Base-by-base conservation (phyloP, 495 filamentous ascomycete genomes). In the Rhypophila decipiens region DNA sequence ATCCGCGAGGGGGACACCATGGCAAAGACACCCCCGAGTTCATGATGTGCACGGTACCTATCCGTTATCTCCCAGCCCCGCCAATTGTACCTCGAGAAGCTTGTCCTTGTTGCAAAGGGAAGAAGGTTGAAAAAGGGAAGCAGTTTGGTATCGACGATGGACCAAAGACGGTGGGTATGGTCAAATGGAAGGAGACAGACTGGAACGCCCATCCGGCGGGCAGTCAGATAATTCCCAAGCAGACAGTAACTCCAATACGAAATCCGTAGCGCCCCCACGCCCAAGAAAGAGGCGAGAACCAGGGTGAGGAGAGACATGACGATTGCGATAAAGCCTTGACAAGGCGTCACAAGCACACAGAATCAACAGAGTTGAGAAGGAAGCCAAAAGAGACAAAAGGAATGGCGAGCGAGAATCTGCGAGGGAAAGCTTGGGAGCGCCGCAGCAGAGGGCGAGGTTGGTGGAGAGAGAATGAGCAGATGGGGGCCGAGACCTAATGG, bases 1-100 rank as follows among this genome's bases (percentile, higher is more conserved):
- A 1, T 51, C 50, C n/a, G n/a, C n/a, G n/a, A n/a, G 2, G 76
- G 72, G 0, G 65, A 69, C 15, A 73, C 71, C 5, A 73, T 15
- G 24, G 70, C 54, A 37, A 68, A 73, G 2, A 64, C 46, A 20
- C 63, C 60, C 0, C 74, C 75, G 42, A 70, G 55, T 46, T 72
- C 59, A 24, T 60, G 47, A 44, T 69, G 67, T 12, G 67, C 55
- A 10, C 53, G 56, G 42, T 64, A 57, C 44, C 70, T 66, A 27
- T 69, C 68, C 12, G 59, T 41, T 4, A 65, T 44, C 35, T 67
- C 51, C 61, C 67, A 70, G 41, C 60, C 61, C 19, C 64, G 53
- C 31, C 46, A 65, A 23, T 61, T 60, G 49, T 59, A 69, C 17
- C 63, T 48, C 0, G 57, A 56, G 42, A 60, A 67, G 42, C 45